phyloP scores from a whole-genome alignment of 306 rosid species.

The Urtica urens region DNA sequence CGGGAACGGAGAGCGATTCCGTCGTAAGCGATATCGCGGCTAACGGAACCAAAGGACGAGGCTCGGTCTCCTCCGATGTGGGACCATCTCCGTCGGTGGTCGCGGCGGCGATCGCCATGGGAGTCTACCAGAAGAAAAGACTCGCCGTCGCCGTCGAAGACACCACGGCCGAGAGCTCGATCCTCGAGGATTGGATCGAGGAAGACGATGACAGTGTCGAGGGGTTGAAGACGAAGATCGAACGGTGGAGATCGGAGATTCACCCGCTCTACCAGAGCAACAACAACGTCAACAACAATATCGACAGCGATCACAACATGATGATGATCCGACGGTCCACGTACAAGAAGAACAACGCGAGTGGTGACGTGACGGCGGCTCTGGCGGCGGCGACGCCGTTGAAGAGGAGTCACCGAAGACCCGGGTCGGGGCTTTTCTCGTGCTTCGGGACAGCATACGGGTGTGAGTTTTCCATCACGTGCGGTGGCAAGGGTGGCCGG shows the following conservation, averaged over 20 bases:
- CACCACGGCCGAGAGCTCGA: conserved; percentile 19
- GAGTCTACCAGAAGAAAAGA: conserved; percentile 23
- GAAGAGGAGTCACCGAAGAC: neutral
- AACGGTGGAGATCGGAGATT: conserved; percentile 56
- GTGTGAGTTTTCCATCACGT: conserved; percentile 45
- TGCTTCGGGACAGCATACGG: conserved; percentile 63
- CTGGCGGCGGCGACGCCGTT: neutral
- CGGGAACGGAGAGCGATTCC: conserved; percentile 2
- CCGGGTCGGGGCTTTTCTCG: conserved; percentile 28
- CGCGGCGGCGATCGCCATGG: conserved; percentile 58
- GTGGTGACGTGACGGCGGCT: too few species aligned
- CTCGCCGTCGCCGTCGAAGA: neutral
- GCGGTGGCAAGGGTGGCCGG: conserved; percentile 38
- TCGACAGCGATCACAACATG: neutral
- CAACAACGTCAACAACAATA: neutral
- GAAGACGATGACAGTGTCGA: conserved; percentile 32
- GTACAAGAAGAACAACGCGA: neutral
- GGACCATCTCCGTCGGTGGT: conserved; percentile 70
- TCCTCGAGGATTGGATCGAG: conserved; percentile 47
- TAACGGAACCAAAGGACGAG: conserved; percentile 12
- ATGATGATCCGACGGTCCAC: neutral
- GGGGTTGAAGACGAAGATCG: conserved; percentile 56
- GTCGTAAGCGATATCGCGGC: conserved; percentile 19
- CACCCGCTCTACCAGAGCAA: conserved; percentile 32
- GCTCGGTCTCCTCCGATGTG: conserved; percentile 41